phyloP scores from a whole-genome alignment of 2,329 filamentous ascomycete species.

The Diaporthe vaccinii region DNA sequence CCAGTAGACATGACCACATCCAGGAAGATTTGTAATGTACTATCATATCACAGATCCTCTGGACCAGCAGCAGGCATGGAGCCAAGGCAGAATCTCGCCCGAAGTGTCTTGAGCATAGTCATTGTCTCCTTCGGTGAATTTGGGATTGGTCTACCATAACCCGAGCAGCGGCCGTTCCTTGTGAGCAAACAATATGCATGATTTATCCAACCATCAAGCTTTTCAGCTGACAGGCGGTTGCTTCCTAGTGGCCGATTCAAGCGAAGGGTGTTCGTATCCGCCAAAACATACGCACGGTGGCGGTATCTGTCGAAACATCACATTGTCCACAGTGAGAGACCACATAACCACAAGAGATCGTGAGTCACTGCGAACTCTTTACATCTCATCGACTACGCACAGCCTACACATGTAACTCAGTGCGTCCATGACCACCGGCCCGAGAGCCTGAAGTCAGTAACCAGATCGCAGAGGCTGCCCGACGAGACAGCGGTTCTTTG shows the following conservation, averaged over 20 bases:
- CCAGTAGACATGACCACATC: neutral
- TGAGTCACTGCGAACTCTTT: neutral
- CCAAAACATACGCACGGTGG: neutral
- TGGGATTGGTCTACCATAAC: neutral
- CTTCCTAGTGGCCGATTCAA: neutral
- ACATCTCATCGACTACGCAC: neutral
- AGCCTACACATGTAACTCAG: neutral
- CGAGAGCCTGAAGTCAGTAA: neutral
- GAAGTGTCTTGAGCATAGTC: neutral
- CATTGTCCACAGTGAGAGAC: neutral
- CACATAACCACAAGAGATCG: neutral
- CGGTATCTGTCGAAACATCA: neutral
- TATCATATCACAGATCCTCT: too few species aligned
- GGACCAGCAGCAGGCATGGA: neutral
- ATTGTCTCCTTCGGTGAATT: neutral
- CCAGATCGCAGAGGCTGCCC: neutral
- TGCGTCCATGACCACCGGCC: neutral
- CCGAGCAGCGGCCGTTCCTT: neutral
- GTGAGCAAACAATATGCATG: neutral
- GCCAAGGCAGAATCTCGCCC: too few species aligned
- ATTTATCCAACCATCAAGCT: neutral
- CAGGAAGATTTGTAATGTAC: neutral
- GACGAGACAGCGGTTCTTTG: neutral
- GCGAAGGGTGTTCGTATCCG: neutral
- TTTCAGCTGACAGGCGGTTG: neutral